Evolutionary conservation across 768 basidiomycete species (phyloP), one percentile per base, ranked within the genome.

Genomic region (Rhizopogon salebrosus): DNA sequence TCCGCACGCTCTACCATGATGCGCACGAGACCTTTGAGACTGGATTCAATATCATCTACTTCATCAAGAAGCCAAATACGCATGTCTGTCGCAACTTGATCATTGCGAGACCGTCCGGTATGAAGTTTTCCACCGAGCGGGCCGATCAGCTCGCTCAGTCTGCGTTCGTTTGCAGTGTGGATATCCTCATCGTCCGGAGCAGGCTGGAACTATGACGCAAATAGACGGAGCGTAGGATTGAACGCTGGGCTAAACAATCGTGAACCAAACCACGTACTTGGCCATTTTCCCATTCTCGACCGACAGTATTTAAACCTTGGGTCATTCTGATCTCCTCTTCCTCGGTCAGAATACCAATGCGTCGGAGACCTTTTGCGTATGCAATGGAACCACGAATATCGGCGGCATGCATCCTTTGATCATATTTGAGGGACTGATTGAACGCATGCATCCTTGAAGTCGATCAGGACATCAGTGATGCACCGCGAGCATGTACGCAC

Each of bases 41-140:
- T 75, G 40, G 72, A 62, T 64, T 88, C 82, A 45, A 95, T 77
- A 36, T 80, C 79, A 34, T 71, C 66, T 18, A 88, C 85, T 64
- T 95, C 81, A 41, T 87, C 83, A 20, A 97, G 75, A 18, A 99
- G 79, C 97, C 97, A 99, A 11, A 99, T 71, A 27, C 97, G 86
- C 89, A 98, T 90, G 66, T 99, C 97, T 1, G 97, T 99, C 3
- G 95, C 94, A 56, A 98, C 95, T 68, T 99, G 97, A 66, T 99
- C 97, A 69, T 99, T 99, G 50, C 97, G 82, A 48, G 93, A 95
- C 54, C 97, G 84, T 26, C 97, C 97, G 0, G 97, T 99, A 66
- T 99, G 97, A 39, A 99, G 77, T 70, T 98, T 99, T 3, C 97
- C 97, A 5, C 92, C 94, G 14, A 92, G 80, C 13, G 89, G 76